phyloP scores from a whole-genome alignment of 1,139 yeast species.

The Debaryomyces sp. region DNA sequence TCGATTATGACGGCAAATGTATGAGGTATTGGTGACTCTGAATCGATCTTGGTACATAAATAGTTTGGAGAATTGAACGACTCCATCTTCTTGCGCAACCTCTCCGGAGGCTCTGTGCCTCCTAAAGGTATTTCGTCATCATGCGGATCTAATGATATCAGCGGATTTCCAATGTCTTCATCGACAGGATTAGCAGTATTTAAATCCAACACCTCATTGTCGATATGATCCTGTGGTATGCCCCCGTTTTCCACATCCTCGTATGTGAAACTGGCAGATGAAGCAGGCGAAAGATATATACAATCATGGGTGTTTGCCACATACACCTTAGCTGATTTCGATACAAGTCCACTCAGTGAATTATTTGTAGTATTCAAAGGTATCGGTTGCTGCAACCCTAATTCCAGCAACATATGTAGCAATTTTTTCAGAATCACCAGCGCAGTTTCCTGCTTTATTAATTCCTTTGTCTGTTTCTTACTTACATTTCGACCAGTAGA shows the following conservation, averaged over 20 bases:
- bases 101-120: conserved; percentile 15
- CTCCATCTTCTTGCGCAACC: conserved; percentile 19
- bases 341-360: conserved; percentile 23
- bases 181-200: background rate
- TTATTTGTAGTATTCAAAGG: conserved; percentile 33
- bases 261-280: conserved; percentile 46
- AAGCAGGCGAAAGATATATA: conserved; percentile 45
- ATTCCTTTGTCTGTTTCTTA: conserved; percentile 39
- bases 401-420: conserved; percentile 32
- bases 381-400: conserved; percentile 47
- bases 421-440: conserved; percentile 43
- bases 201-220: conserved; percentile 8
- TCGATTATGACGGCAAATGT: conserved; percentile 49
- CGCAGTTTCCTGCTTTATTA: conserved; percentile 43
- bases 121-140: conserved; percentile 7
- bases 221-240: conserved; percentile 13
- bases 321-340: conserved; percentile 35
- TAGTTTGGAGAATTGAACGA: conserved; percentile 41
- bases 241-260: conserved; percentile 51
- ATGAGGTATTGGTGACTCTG: conserved; percentile 48
- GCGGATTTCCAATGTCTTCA: background rate
- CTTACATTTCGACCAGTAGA: conserved; percentile 19
- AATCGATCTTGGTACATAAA: conserved; percentile 42
- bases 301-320: conserved; percentile 48
- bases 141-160: background rate